phyloP scores from a whole-genome alignment of 352 stramenopile species.

The Ochromonadaceae sp. region DNA sequence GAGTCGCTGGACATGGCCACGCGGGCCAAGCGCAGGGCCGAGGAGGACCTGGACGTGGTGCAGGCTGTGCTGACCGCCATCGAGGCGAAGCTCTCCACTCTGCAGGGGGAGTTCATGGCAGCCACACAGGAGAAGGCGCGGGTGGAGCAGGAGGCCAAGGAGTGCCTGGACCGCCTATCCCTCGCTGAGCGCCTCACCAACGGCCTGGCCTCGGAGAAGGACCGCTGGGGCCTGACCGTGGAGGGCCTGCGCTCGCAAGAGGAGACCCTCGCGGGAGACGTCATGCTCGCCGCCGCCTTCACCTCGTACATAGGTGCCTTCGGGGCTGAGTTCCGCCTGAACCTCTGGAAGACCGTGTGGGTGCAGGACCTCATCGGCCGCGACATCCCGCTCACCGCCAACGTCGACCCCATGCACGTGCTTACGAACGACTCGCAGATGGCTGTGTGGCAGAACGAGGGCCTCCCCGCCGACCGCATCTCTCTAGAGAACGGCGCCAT shows the following conservation, averaged over 20 bases:
- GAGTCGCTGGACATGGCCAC: slow-evolving; percentile 62
- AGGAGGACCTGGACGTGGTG: slow-evolving; percentile 55
- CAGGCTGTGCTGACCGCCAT: slow-evolving; percentile 59
- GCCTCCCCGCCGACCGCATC: slow-evolving; percentile 63
- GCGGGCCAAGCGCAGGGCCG: slow-evolving; percentile 48
- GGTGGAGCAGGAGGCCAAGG: slow-evolving; percentile 57
- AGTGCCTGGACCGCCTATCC: slow-evolving; percentile 59
- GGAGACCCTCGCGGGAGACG: slow-evolving; percentile 58
- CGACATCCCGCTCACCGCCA: slow-evolving; percentile 51
- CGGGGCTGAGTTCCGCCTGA: slow-evolving; percentile 50
- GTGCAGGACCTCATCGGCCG: slow-evolving; percentile 57
- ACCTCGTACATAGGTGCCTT: slow-evolving; percentile 79
- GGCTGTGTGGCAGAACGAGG: slow-evolving; percentile 76
- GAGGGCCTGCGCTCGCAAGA: slow-evolving; percentile 39
- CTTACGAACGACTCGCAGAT: slow-evolving; percentile 58
- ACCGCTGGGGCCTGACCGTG: slow-evolving; percentile 65
- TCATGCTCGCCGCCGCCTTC: slow-evolving; percentile 62
- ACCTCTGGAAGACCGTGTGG: slow-evolving; percentile 63
- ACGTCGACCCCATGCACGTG: slow-evolving; percentile 58
- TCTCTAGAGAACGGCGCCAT: slow-evolving; percentile 78
- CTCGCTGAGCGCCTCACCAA: slow-evolving; percentile 67
- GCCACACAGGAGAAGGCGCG: slow-evolving; percentile 72
- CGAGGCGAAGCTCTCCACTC: slow-evolving; percentile 47
- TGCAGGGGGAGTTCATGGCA: slow-evolving; percentile 48
- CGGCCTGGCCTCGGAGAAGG: slow-evolving; percentile 62